Base-by-base conservation (phyloP, 495 filamentous ascomycete genomes). In the Lentithecium fluviatile region DNA sequence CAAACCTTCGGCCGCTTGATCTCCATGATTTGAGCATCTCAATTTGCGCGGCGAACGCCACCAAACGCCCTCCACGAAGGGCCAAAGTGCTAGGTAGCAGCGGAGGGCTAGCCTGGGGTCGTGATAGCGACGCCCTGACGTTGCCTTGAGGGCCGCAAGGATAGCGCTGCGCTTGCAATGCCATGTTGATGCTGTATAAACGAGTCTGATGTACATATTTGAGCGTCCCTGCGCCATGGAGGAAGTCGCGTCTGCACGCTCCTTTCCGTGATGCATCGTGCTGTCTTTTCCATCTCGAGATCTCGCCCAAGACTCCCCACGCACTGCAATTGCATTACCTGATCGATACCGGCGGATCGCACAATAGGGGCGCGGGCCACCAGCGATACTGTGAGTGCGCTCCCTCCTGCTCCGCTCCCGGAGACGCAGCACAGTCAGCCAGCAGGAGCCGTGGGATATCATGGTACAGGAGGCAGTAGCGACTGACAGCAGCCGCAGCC, bases 221-320 rank as follows among this genome's bases (percentile, higher is more conserved):
- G 58, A 58, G 23, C 47, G 29, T 42, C 58, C 63, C 58, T 57
- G 57, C 57, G 52, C 63, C 52, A n/a, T n/a, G 52, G 63, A 37
- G 45, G 38, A 54, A 1, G 57, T 26, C 26, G 15, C 3, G 40
- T 3, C 40, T 43, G 40, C 40, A 20, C 13, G 40, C 10, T 10
- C 10, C 29, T 32, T 10, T 10, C 10, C 29, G 4, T 10, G n/a
- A n/a, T n/a, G n/a, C n/a, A n/a, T n/a, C n/a, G n/a, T n/a, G n/a
- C n/a, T n/a, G n/a, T n/a, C n/a, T 32, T 10, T 32, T 32, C 29
- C 29, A 3, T 32, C 29, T 32, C 29, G 29, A 32, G 4, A 32
- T 32, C 29, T 10, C 29, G 29, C 29, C 29, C 29, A 32, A 3
- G 29, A 32, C 3, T n/a, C n/a, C n/a, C 29, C 29, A 32, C 29